Evolutionary conservation across 2,329 filamentous ascomycete genomes (phyloP).

Genomic region (Claviceps fusiformis): DNA sequence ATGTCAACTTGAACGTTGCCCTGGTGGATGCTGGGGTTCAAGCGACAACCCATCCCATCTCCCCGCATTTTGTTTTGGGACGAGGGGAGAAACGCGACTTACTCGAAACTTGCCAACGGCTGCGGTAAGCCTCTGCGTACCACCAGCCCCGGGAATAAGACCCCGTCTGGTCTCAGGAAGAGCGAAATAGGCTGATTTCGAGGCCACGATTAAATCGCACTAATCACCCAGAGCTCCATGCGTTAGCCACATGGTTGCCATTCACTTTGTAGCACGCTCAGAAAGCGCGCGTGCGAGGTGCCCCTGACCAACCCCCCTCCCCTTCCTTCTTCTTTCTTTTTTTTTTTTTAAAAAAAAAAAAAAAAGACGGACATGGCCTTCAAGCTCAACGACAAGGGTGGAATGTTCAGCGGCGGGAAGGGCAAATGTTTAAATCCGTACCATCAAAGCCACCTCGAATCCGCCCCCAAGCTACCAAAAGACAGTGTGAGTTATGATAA

Average conservation of each 20-base stretch:
- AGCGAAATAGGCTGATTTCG: conserved; percentile 22
- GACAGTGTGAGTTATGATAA: conserved; percentile 4
- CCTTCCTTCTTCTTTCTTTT: no score
- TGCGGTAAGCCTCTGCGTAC: conserved; percentile 26
- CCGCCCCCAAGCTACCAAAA: conserved; percentile 31
- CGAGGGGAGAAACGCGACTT: conserved; percentile 4
- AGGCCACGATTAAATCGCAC: conserved; percentile 27
- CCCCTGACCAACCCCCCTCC: neutral
- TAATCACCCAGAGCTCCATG: conserved; percentile 7
- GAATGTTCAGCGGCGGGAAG: neutral
- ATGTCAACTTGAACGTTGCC: neutral
- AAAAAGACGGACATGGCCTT: neutral
- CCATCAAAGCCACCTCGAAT: conserved; percentile 34
- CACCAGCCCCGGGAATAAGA: conserved; percentile 27
- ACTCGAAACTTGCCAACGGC: conserved; percentile 28
- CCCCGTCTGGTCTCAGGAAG: conserved; percentile 26
- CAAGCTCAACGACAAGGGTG: neutral
- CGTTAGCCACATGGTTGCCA: conserved; percentile 4
- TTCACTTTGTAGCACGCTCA: neutral
- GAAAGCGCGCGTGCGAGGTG: neutral
- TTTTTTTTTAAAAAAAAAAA: no score
- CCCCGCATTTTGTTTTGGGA: neutral
- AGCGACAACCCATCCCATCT: neutral
- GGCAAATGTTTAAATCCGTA: conserved; percentile 12
- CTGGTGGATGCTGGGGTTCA: neutral